Conservation (phyloP, 257 asterid species). For the Rhazya stricta region DNA sequence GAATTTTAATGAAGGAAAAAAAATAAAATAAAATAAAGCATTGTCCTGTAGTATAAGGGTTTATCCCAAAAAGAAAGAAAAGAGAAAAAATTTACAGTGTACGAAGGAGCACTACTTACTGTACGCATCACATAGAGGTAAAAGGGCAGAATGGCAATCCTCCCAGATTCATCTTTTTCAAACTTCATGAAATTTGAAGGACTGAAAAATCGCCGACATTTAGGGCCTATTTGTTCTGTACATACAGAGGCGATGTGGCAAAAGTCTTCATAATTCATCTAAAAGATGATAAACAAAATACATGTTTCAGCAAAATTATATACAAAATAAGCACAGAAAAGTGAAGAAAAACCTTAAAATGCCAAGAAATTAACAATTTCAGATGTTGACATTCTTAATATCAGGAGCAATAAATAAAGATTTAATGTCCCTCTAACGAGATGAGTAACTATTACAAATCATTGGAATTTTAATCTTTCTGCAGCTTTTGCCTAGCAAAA, state of each 20-base stretch:
- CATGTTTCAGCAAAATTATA: slow-evolving; percentile 28
- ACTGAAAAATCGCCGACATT: slow-evolving; percentile 91
- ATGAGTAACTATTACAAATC: not conserved
- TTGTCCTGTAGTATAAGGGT: not conserved
- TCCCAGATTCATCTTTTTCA: slow-evolving; percentile 96
- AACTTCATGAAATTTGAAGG: slow-evolving; percentile 99
- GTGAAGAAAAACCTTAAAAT: not conserved
- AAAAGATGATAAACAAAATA: slow-evolving; percentile 25
- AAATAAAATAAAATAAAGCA: no score
- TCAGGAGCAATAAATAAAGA: not conserved
- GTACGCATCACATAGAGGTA: slow-evolving; percentile 99
- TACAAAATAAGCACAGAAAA: slow-evolving; percentile 1
- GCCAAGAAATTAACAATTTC: not conserved
- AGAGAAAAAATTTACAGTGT: not conserved
- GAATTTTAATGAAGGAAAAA: no score
- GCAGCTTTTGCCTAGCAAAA: not conserved
- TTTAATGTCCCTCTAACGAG: not conserved
- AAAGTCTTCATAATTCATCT: slow-evolving; percentile 99
- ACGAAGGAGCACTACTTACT: slow-evolving; percentile 38
- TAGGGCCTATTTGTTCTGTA: slow-evolving; percentile 94
- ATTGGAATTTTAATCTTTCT: not conserved
- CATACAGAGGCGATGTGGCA: slow-evolving; percentile 99
- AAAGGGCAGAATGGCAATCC: slow-evolving; percentile 95
- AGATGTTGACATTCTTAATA: not conserved
- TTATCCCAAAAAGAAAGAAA: not conserved